Conservation (phyloP, 176 grass and related monocot genomes). For the Musa schizocarpa region DNA sequence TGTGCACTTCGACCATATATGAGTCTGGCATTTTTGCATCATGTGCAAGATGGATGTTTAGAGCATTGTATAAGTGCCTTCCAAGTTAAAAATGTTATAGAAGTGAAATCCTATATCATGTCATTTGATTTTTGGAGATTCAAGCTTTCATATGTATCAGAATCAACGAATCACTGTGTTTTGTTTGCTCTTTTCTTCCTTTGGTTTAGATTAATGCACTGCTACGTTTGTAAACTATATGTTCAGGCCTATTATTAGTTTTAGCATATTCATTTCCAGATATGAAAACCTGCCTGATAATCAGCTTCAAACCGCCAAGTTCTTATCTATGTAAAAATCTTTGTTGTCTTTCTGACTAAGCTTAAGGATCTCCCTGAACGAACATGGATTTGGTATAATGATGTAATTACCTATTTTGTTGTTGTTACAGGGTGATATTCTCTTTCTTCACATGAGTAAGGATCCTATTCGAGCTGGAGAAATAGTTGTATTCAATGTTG, state of each 20-base stretch:
- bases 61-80: no score
- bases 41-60: no score
- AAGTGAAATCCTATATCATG: not conserved
- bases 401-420: not conserved
- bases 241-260: not conserved
- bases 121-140: not conserved
- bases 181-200: not conserved
- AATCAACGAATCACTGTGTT: not conserved
- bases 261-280: not conserved
- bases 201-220: not conserved
- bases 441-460: slow-evolving; percentile 33
- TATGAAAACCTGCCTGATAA: not conserved
- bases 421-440: slow-evolving; percentile 30
- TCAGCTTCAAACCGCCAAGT: not conserved
- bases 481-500: slow-evolving; percentile 30
- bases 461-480: slow-evolving; percentile 36
- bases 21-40: no score
- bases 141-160: not conserved
- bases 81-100: no score
- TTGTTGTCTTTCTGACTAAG: not conserved
- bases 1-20: no score
- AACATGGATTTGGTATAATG: no score
- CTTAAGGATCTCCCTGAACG: no score
- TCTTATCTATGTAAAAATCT: not conserved
- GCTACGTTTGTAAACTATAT: not conserved